Evolutionary conservation across 2,329 filamentous ascomycete species (phyloP), one percentile per base, ranked within the genome.

Genomic region (Cladosporium velox): DNA sequence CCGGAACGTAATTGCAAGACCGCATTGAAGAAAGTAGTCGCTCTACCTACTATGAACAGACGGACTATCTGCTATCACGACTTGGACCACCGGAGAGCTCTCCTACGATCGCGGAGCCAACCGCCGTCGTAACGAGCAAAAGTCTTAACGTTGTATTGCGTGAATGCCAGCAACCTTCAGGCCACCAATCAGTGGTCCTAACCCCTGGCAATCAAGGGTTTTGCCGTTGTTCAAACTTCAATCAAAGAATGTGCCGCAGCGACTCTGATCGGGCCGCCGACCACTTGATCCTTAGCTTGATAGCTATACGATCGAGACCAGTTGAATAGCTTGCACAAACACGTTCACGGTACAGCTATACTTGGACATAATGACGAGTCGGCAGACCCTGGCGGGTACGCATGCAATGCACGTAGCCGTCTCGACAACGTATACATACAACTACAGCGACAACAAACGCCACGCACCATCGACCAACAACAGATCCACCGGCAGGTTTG

Each of bases 401-500:
- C 26, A 57, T 64, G 51, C 35, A 64, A 64, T 64, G 61, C 61
- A 55, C n/a, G 51, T 26, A 64, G 24, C 51, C 61, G 51, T 24
- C 11, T 57, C 21, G 59, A 52, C 38, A 28, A 28, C 30, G 51
- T 35, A 38, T 35, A 59, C 57, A 26, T 38, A 24, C 24, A 59
- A 26, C 8, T 59, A 47, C 30, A 41, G 30, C 35, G 44, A 47
- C 38, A 44, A 51, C 32, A 44, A 28, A 63, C 47, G 21, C 61
- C 26, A 41, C 49, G 61, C 47, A 38, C n/a, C 30, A 26, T 8
- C 51, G 32, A 47, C 28, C 24, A 47, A 47, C 61, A 30, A 64
- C 51, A 57, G 30, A 63, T 38, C 47, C 59, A 38, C 59, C 30
- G 59, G 28, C 28, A 62, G 44, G 44, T 21, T 35, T 35, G 28